phyloP scores from a whole-genome alignment of 768 basidiomycete genomes.

The Hericium coralloides region DNA sequence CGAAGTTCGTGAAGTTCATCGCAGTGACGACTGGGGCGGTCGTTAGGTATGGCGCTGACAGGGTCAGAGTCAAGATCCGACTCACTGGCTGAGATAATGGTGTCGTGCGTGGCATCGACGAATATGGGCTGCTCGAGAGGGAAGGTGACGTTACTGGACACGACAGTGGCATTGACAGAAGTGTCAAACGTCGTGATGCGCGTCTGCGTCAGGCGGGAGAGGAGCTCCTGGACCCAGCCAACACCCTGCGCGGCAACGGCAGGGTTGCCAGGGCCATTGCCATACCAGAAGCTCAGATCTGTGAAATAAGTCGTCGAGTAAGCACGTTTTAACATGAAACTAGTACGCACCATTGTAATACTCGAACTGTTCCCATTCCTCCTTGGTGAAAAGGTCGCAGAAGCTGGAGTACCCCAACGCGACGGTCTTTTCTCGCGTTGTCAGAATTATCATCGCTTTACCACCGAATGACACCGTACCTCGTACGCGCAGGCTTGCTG shows the following conservation, averaged over 20 bases:
- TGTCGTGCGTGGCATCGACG: slow-evolving; percentile 39
- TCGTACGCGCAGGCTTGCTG: slow-evolving; percentile 33
- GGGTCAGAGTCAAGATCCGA: background rate
- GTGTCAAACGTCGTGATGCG: slow-evolving; percentile 30
- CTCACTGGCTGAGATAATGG: slow-evolving; percentile 31
- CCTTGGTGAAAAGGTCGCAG: slow-evolving; percentile 41
- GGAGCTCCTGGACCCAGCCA: slow-evolving; percentile 35
- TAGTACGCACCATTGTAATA: slow-evolving; percentile 26
- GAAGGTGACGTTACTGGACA: slow-evolving; percentile 28
- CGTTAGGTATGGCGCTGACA: background rate
- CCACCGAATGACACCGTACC: slow-evolving; percentile 10
- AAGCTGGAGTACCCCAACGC: slow-evolving; percentile 41
- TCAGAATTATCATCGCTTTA: background rate
- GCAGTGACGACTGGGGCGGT: slow-evolving; percentile 14
- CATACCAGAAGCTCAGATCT: slow-evolving; percentile 27
- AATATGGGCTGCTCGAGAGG: slow-evolving; percentile 31
- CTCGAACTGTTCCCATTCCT: slow-evolving; percentile 43
- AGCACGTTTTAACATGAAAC: background rate
- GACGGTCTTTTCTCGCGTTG: slow-evolving; percentile 27
- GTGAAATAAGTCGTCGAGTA: background rate
- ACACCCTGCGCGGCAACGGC: slow-evolving; percentile 29
- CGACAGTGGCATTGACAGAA: slow-evolving; percentile 37
- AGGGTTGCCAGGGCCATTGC: slow-evolving; percentile 25
- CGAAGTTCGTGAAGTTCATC: background rate
- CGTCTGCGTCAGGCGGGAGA: slow-evolving; percentile 33